Base-by-base conservation (phyloP, 208 protist genomes). In the Trypanosoma vivax region DNA sequence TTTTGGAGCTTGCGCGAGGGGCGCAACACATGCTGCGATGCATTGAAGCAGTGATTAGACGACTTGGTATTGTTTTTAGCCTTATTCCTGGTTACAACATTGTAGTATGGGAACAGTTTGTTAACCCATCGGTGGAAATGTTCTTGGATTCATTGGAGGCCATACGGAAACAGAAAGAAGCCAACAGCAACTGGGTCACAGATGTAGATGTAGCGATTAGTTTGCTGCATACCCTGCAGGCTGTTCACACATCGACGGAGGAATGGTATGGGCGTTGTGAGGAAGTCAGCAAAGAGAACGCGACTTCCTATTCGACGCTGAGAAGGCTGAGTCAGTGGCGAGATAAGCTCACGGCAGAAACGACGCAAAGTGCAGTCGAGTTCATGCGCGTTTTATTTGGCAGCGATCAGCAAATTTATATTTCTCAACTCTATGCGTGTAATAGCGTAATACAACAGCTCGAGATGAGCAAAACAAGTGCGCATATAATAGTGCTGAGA, bases 31-130 rank as follows among this genome's bases (percentile, higher is more conserved):
- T 85, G 21, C 39, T 79, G 46, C 62, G 76, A 21, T 73, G 70
- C 21, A 27, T 83, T 13, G 81, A 89, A 38, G 76, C 81, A 6
- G 49, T 85, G 6, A 29, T 76, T 50, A 69, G 71, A 2, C 73
- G 81, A 21, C 35, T 85, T 40, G 30, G 51, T 21, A 49, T 50
- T 19, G 68, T 73, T 25, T 59, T 80, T n/a, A 35, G 61, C 5
- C 45, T 73, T 58, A 31, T 65, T 10, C 59, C 59, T 14, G 35
- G 33, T 16, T 58, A 41, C 34, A 35, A 40, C 2, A 9, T 38
- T 2, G 39, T 14, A 5, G 13, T 55, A 7, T 65, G 59, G 59
- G 49, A 65, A 23, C 43, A 14, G 0, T 43, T 30, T 19, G 16
- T 65, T 5, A 25, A 28, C 19, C 50, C 59, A 42, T 65, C 19